A percentile compares a stretch with the other conserved stretches of the same genome.
These are phyloP conservation scores for Ophiosphaerella herpotricha DNA, from an alignment of 2,329 filamentous ascomycete genomes.

Conservation along the genomic window DNA sequence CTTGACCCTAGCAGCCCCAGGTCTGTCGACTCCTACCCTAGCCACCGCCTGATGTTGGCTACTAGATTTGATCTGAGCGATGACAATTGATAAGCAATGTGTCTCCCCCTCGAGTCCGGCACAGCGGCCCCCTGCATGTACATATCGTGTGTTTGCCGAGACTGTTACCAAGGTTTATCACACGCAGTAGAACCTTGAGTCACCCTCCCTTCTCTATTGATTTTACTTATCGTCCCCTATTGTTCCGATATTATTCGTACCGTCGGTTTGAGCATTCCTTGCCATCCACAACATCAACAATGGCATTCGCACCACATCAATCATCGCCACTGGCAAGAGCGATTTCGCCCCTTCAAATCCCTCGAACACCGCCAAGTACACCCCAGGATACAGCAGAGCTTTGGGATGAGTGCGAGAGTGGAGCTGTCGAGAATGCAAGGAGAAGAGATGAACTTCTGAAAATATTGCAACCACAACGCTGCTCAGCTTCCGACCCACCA, in stretches of 20 bases:
- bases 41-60: conserved; percentile 25
- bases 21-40: conserved; percentile 22
- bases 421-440: conserved; percentile 37
- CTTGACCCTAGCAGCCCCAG: conserved; percentile 26
- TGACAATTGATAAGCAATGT: conserved; percentile 38
- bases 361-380: conserved; percentile 31
- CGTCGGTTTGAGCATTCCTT: conserved; percentile 1
- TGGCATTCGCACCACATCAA: conserved; percentile 24
- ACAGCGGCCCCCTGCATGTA: conserved; percentile 35
- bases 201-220: conserved; percentile 20
- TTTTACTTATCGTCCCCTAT: conserved; percentile 10
- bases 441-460: conserved; percentile 28
- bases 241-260: conserved; percentile 10
- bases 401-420: conserved; percentile 44
- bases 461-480: conserved; percentile 18
- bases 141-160: conserved; percentile 39
- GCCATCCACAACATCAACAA: conserved; percentile 20
- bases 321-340: conserved; percentile 29
- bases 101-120: conserved; percentile 38
- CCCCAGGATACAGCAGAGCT: conserved; percentile 35
- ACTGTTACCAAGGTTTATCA: conserved; percentile 33
- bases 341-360: conserved; percentile 33
- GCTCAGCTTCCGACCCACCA: conserved; percentile 26
- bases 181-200: conserved; percentile 16
- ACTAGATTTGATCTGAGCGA: conserved; percentile 15